Conservation (phyloP, 163 green algal species). For the Volvox carteri region DNA sequence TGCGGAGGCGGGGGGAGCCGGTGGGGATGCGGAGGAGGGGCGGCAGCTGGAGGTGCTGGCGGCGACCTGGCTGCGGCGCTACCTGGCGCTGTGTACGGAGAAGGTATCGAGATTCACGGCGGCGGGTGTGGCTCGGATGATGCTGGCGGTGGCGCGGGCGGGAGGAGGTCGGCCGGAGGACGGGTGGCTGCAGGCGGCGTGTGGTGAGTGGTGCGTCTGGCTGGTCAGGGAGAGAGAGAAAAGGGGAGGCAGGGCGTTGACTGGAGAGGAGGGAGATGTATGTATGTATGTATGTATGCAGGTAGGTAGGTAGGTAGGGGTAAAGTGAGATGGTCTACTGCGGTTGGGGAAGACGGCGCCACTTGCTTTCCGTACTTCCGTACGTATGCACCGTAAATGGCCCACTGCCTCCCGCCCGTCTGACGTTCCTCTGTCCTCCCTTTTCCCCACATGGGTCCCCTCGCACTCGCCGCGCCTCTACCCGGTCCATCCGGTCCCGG, state of each 20-base stretch:
- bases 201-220: neutral
- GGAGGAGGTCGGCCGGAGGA: neutral
- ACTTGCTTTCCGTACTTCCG: no score
- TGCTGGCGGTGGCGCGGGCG: conserved; percentile 34
- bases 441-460: no score
- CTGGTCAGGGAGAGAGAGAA: no score
- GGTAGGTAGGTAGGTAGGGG: no score
- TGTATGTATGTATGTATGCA: no score
- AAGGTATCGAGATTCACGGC: conserved; percentile 40
- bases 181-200: conserved; percentile 28
- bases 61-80: conserved; percentile 11
- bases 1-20: neutral
- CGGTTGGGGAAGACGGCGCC: no score
- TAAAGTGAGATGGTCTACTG: no score
- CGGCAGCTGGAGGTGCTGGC: conserved; percentile 16
- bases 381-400: no score
- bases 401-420: neutral
- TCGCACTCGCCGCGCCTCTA: neutral
- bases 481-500: no score
- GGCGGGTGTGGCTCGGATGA: conserved; percentile 39
- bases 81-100: conserved; percentile 17
- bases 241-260: neutral
- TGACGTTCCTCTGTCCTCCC: neutral
- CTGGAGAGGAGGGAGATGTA: no score
- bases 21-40: neutral